These are phyloP conservation scores for Sordaria brevicollis DNA, from an alignment of 495 filamentous ascomycete species.

Conservation along the genomic window DNA sequence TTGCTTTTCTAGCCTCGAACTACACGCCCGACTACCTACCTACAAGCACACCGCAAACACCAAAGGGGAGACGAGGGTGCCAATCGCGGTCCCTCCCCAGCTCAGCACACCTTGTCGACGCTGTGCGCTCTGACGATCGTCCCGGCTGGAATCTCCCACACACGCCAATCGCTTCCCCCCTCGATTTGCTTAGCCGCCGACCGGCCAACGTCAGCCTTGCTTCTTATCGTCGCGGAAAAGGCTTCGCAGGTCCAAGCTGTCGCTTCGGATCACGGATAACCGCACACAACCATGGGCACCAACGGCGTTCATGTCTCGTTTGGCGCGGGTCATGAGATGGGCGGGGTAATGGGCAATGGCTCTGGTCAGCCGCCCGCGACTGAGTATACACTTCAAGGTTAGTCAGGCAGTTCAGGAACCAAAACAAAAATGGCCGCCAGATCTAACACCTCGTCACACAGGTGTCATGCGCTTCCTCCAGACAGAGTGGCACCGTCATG, in stretches of 20 bases:
- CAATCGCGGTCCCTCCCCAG: not conserved
- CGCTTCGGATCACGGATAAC: not conserved
- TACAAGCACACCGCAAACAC: not conserved
- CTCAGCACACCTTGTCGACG: not conserved
- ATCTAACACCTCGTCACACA: constrained; percentile 26
- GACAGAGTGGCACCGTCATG: constrained; percentile 97
- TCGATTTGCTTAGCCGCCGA: not conserved
- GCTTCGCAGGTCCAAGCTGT: not conserved
- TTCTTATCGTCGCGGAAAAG: not conserved
- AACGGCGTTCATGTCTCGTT: constrained; percentile 45
- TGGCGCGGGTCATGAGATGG: constrained; percentile 37
- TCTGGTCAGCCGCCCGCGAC: constrained; percentile 65
- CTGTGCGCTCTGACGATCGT: not conserved
- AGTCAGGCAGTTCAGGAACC: constrained; percentile 18
- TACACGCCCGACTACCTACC: not conserved
- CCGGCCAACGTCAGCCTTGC: not conserved
- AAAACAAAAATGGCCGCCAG: not conserved
- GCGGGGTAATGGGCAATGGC: constrained; percentile 31
- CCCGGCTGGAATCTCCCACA: not conserved
- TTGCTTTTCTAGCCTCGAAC: not conserved
- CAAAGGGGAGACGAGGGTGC: not conserved
- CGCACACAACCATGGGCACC: constrained; percentile 47
- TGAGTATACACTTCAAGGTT: constrained; percentile 97
- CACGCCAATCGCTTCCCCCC: not conserved
- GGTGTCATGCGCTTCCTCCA: constrained; percentile 99